Percentiles rank a stretch among this genome's conserved stretches.
Evolutionary conservation across 176 grass and related monocot genomes (phyloP).

Genomic region (Miscanthus lutarioriparius): DNA sequence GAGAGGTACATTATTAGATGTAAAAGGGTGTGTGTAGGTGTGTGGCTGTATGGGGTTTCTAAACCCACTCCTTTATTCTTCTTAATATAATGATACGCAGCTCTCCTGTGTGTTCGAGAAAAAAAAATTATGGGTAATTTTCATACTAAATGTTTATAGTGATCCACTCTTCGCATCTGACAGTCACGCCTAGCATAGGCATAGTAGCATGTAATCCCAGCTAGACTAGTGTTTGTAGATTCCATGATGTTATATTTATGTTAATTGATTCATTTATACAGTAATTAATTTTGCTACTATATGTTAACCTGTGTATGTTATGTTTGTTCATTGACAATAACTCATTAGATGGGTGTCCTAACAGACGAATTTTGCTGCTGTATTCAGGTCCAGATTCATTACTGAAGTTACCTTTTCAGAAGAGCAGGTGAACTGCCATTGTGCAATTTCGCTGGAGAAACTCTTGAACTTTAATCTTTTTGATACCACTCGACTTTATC

Average conservation of each 20-base stretch:
- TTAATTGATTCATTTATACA: neutral
- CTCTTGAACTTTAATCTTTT: slow-evolving; percentile 25
- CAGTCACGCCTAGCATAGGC: neutral
- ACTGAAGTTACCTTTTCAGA: slow-evolving; percentile 13
- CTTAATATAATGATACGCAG: no score
- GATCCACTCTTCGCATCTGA: neutral
- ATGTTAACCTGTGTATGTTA: neutral
- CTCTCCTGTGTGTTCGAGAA: no score
- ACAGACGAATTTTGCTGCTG: neutral
- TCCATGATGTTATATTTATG: neutral
- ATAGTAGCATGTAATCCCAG: neutral
- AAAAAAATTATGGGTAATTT: no score
- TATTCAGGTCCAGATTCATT: slow-evolving; percentile 22
- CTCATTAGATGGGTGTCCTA: slow-evolving; percentile 6
- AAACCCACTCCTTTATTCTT: no score
- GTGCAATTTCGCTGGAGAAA: slow-evolving; percentile 23
- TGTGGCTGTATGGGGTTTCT: no score
- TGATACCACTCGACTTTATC: neutral
- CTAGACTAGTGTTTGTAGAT: neutral
- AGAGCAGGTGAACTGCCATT: slow-evolving; percentile 26
- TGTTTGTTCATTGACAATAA: slow-evolving; percentile 6
- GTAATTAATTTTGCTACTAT: neutral
- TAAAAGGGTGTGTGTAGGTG: no score
- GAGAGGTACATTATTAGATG: no score
- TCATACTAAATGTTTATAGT: neutral